Evolutionary conservation across 1,284 basidiomycete species (phyloP).

Genomic region (Naganishia liquefaciens): DNA sequence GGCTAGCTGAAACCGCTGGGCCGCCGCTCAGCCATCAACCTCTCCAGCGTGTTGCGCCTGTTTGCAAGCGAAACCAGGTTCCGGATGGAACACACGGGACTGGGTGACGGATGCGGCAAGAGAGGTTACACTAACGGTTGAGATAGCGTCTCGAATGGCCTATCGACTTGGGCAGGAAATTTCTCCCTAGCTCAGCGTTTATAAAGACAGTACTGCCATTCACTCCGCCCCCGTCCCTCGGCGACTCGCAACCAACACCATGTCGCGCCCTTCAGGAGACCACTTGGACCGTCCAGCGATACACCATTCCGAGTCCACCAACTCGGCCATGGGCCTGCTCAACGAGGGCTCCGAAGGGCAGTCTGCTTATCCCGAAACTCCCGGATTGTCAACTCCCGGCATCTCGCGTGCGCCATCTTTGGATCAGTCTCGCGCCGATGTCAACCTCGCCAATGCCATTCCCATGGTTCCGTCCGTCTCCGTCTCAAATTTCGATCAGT

Average conservation of each 20-base stretch:
- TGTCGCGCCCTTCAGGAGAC: constrained; percentile 25
- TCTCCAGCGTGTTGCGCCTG: no score
- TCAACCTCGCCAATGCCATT: constrained; percentile 15
- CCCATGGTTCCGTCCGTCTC: constrained; percentile 12
- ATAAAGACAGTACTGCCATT: not conserved
- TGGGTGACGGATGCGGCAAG: constrained; percentile 24
- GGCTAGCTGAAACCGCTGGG: no score
- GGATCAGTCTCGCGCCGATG: constrained; percentile 4
- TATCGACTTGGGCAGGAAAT: no score
- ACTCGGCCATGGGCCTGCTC: constrained; percentile 2
- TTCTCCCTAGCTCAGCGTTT: not conserved
- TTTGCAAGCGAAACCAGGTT: not conserved
- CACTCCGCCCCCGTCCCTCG: not conserved
- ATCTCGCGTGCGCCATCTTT: constrained; percentile 7
- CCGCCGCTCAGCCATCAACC: no score
- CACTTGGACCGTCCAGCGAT: constrained; percentile 10
- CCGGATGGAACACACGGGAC: constrained; percentile 29
- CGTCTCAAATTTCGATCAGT: constrained; percentile 23
- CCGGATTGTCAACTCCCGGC: not conserved
- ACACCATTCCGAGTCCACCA: constrained; percentile 11
- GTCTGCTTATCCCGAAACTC: not conserved
- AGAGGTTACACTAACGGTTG: not conserved
- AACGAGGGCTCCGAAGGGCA: constrained; percentile 7
- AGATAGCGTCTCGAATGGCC: no score
- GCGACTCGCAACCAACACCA: not conserved